These are phyloP conservation scores for Diplocarpon mali DNA, from an alignment of 2,329 filamentous ascomycete genomes.

Conservation along the genomic window DNA sequence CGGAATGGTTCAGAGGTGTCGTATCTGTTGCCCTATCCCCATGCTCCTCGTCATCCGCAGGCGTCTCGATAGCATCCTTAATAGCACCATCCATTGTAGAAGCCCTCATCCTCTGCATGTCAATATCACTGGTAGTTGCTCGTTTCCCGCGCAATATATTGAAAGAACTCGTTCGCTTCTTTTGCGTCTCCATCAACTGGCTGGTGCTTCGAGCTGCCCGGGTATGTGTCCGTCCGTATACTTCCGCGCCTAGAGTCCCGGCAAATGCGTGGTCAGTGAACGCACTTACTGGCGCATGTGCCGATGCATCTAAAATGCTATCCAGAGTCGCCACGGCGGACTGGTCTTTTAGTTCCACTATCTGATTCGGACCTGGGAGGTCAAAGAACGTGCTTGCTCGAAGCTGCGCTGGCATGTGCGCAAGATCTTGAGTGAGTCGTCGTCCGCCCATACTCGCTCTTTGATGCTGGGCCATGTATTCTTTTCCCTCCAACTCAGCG, in stretches of 20 bases:
- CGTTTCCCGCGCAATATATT: constrained; percentile 31
- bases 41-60: constrained; percentile 20
- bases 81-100: constrained; percentile 19
- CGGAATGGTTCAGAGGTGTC: constrained; percentile 14
- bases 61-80: constrained; percentile 12
- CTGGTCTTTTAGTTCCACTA: constrained; percentile 54
- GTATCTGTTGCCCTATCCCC: constrained; percentile 16
- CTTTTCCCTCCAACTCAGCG: constrained; percentile 19
- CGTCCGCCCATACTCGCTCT: constrained; percentile 25
- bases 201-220: constrained; percentile 39
- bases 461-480: constrained; percentile 27
- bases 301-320: constrained; percentile 82
- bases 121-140: constrained; percentile 17
- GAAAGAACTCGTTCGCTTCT: constrained; percentile 38
- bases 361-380: constrained; percentile 40
- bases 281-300: constrained; percentile 74
- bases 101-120: constrained; percentile 11
- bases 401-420: constrained; percentile 66
- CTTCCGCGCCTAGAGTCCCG: constrained; percentile 61
- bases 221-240: constrained; percentile 54
- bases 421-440: constrained; percentile 29
- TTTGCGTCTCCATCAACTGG: constrained; percentile 27
- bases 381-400: constrained; percentile 92
- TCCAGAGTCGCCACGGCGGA: constrained; percentile 86
- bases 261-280: constrained; percentile 85